A percentile compares a stretch with the other conserved stretches of the same genome.
Conservation (phyloP, 2,329 filamentous ascomycete species). For the Lachnellula hyalina region DNA sequence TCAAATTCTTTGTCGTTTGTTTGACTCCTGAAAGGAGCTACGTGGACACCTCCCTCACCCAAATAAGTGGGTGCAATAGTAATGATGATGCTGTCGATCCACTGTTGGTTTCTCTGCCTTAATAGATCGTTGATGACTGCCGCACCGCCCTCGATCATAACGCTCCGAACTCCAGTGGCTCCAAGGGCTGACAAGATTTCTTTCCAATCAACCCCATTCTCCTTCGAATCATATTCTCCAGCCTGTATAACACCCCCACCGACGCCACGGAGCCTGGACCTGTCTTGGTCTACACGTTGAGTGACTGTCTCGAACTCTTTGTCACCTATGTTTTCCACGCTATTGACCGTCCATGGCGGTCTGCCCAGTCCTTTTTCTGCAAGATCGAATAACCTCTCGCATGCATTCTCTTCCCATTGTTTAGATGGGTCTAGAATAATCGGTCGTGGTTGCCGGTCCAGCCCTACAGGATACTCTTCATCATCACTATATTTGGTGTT, state of each 20-base stretch:
- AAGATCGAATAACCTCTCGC: conserved; percentile 13
- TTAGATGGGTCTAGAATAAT: conserved; percentile 74
- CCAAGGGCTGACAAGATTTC: conserved; percentile 12
- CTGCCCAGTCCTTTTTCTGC: conserved; percentile 12
- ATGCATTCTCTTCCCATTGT: conserved; percentile 52
- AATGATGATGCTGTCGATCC: conserved; percentile 75
- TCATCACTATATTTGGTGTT: conserved; percentile 63
- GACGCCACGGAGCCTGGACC: not conserved
- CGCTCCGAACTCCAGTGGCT: conserved; percentile 49
- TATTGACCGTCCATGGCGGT: conserved; percentile 53
- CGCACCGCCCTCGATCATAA: conserved; percentile 91
- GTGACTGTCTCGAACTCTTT: not conserved
- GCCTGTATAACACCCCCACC: conserved; percentile 13
- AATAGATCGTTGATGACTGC: conserved; percentile 77
- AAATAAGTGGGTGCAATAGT: conserved; percentile 89
- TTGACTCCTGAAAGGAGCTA: conserved; percentile 50
- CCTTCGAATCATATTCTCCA: not conserved
- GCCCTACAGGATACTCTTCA: conserved; percentile 39
- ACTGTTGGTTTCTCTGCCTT: conserved; percentile 49
- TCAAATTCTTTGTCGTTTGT: conserved; percentile 4
- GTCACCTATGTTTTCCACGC: not conserved
- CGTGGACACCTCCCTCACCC: conserved; percentile 74
- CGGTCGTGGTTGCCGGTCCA: conserved; percentile 66
- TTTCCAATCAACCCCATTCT: conserved; percentile 17
- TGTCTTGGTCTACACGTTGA: not conserved